Evolutionary conservation across 192 early-diverging fungal genomes (phyloP).

Genomic region (Entomortierella parvispora): DNA sequence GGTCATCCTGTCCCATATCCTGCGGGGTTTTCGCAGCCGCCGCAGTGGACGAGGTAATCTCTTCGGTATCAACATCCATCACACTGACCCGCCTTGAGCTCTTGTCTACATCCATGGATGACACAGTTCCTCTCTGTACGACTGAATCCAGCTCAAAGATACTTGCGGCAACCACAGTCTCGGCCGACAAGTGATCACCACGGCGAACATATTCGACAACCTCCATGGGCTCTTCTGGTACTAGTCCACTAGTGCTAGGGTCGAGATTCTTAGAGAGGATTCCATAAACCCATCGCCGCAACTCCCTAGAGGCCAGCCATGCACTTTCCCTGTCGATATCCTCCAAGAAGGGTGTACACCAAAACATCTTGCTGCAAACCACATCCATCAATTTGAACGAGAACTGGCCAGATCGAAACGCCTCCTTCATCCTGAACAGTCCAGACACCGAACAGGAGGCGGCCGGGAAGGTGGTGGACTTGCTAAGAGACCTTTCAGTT

Average conservation of each 20-base stretch:
- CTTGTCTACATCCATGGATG: neutral
- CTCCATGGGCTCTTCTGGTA: neutral
- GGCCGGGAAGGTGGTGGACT: neutral
- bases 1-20: neutral
- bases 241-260: neutral
- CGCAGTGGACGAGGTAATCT: no score
- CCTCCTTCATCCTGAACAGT: slow-evolving; percentile 21
- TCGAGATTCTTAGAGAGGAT: slow-evolving; percentile 13
- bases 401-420: slow-evolving; percentile 29
- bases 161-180: slow-evolving; percentile 30
- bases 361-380: slow-evolving; percentile 47
- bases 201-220: slow-evolving; percentile 57
- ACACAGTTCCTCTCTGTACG: slow-evolving; percentile 1
- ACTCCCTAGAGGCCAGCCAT: slow-evolving; percentile 50
- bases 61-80: slow-evolving; percentile 10
- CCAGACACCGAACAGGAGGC: neutral
- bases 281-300: slow-evolving; percentile 58
- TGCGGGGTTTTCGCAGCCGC: neutral
- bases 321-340: slow-evolving; percentile 52
- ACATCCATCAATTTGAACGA: slow-evolving; percentile 60
- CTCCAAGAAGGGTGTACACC: slow-evolving; percentile 61
- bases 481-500: no score
- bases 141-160: slow-evolving; percentile 28
- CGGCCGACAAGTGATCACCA: slow-evolving; percentile 53
- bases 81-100: slow-evolving; percentile 15